These are phyloP conservation scores for Suillus ampliporus DNA, from an alignment of 768 basidiomycete species.

Conservation along the genomic window DNA sequence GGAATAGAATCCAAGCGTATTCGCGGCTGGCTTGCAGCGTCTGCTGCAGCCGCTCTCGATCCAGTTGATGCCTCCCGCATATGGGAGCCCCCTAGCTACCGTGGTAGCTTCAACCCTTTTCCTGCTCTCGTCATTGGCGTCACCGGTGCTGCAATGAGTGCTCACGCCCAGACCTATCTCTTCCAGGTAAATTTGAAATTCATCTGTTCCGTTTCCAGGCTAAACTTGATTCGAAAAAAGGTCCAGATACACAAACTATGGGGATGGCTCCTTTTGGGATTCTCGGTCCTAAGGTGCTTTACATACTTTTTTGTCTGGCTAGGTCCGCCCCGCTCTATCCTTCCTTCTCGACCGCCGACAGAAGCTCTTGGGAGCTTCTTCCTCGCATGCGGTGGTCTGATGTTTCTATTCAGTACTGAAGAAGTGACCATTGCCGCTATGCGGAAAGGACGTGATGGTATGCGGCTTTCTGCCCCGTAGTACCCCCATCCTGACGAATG, in stretches of 20 bases:
- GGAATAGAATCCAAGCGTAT: slow-evolving; percentile 81
- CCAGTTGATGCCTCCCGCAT: slow-evolving; percentile 37
- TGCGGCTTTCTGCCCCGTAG: slow-evolving; percentile 22
- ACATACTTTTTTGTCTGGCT: slow-evolving; percentile 98
- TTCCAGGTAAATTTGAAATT: slow-evolving; percentile 64
- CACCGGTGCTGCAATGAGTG: slow-evolving; percentile 92
- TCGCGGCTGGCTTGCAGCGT: slow-evolving; percentile 73
- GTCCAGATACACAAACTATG: slow-evolving; percentile 91
- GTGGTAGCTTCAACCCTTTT: slow-evolving; percentile 87
- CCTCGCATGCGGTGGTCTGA: slow-evolving; percentile 84
- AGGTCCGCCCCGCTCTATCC: slow-evolving; percentile 77
- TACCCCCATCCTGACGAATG: not conserved
- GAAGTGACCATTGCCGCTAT: slow-evolving; percentile 91
- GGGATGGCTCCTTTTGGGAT: slow-evolving; percentile 85
- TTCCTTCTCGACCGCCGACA: slow-evolving; percentile 92
- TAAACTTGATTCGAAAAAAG: slow-evolving; percentile 34
- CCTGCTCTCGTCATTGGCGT: slow-evolving; percentile 93
- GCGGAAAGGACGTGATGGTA: slow-evolving; percentile 86
- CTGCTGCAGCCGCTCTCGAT: slow-evolving; percentile 48
- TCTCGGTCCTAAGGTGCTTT: slow-evolving; percentile 78
- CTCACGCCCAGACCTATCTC: slow-evolving; percentile 88
- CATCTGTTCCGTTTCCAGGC: not conserved
- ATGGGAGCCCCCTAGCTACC: slow-evolving; percentile 74
- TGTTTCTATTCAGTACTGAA: slow-evolving; percentile 91
- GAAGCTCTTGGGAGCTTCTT: slow-evolving; percentile 90